phyloP scores from a whole-genome alignment of 495 filamentous ascomycete species.

The Penicillium tannophilum region DNA sequence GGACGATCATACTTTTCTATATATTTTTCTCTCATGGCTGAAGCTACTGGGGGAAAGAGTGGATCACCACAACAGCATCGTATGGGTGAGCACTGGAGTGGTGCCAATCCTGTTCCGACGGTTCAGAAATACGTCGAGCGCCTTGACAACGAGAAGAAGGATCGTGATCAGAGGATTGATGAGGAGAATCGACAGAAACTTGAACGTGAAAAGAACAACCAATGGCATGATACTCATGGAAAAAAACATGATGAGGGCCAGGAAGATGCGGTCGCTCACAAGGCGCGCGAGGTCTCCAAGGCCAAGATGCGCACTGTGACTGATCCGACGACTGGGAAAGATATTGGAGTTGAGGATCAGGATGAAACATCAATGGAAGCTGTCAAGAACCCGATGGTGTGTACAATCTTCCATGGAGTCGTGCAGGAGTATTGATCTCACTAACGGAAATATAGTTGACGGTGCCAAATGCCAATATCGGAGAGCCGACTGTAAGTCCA shows the following conservation, averaged over 20 bases:
- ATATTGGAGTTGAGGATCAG: constrained; percentile 88
- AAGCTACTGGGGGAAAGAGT: constrained; percentile 20
- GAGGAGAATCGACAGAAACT: constrained; percentile 44
- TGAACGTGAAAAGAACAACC: constrained; percentile 38
- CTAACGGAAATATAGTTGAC: constrained; percentile 56
- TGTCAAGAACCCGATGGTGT: constrained; percentile 68
- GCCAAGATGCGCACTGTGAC: constrained; percentile 69
- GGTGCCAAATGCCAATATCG: constrained; percentile 88
- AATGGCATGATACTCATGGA: constrained; percentile 6
- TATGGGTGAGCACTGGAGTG: constrained; percentile 48
- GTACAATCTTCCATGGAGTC: constrained; percentile 5
- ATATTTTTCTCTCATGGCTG: background rate
- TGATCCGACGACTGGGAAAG: constrained; percentile 82
- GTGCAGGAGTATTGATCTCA: background rate
- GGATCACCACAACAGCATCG: constrained; percentile 30
- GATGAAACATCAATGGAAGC: constrained; percentile 67
- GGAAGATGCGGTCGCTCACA: constrained; percentile 41
- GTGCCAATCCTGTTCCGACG: constrained; percentile 76
- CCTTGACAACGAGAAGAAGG: constrained; percentile 75
- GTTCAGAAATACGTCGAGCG: constrained; percentile 80
- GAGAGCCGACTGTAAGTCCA: constrained; percentile 62
- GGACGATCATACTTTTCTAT: background rate
- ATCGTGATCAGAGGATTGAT: constrained; percentile 70
- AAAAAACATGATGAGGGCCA: constrained; percentile 39
- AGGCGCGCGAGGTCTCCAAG: constrained; percentile 46